These are phyloP conservation scores for Karstenula rhodostoma DNA, from an alignment of 2,329 filamentous ascomycete genomes.

Conservation along the genomic window DNA sequence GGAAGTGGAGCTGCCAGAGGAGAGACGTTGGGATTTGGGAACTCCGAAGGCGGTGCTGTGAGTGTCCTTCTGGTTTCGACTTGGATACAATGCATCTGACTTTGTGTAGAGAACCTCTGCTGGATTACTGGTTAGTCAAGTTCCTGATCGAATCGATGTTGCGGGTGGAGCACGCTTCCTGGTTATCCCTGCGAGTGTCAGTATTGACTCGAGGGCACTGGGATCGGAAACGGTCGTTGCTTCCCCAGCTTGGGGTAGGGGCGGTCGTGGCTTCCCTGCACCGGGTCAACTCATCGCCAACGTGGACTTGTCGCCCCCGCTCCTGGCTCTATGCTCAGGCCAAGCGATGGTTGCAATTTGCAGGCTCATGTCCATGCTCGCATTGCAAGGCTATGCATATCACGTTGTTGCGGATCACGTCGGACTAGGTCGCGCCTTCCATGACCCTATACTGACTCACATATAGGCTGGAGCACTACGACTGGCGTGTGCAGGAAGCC, in stretches of 20 bases:
- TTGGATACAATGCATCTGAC: not conserved
- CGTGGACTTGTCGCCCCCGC: not conserved
- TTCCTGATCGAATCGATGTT: not conserved
- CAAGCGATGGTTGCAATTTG: not conserved
- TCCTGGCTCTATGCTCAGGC: not conserved
- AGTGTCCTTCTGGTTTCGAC: not conserved
- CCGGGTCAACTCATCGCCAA: not conserved
- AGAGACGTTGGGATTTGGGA: slow-evolving; percentile 61
- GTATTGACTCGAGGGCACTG: not conserved
- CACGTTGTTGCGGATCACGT: not conserved
- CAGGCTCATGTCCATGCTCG: not conserved
- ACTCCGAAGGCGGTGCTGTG: slow-evolving; percentile 66
- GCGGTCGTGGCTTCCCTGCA: slow-evolving; percentile 1
- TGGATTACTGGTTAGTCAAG: slow-evolving; percentile 66
- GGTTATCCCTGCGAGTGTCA: not conserved
- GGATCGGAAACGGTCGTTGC: not conserved
- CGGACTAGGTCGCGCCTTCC: not conserved
- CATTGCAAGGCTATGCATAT: not conserved
- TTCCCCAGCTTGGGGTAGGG: not conserved
- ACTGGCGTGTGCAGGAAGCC: slow-evolving; percentile 68
- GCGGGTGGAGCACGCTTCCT: not conserved
- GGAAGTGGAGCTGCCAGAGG: slow-evolving; percentile 60
- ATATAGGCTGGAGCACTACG: slow-evolving; percentile 70
- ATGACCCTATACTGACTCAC: slow-evolving; percentile 21
- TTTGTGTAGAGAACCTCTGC: slow-evolving; percentile 61